Percentiles rank a stretch among this genome's conserved stretches.
phyloP scores from a whole-genome alignment of 2,329 filamentous ascomycete species.

The Colletotrichum filicis region DNA sequence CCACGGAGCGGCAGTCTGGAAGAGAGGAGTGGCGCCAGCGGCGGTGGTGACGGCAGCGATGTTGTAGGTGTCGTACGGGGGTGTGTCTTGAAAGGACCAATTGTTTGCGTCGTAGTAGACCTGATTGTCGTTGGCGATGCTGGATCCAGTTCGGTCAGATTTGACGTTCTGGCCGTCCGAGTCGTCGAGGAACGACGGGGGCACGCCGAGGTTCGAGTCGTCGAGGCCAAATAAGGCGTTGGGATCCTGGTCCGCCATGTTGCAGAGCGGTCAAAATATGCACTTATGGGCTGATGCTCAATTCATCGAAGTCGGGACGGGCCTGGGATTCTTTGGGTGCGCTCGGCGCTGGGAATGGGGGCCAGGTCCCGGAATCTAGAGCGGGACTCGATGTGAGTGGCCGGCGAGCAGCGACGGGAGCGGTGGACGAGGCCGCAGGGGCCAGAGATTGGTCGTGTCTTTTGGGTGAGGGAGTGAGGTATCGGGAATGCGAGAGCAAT shows the following conservation, averaged over 20 bases:
- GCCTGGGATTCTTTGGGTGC: background rate
- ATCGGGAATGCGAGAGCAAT: slow-evolving; percentile 8
- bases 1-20: slow-evolving; percentile 47
- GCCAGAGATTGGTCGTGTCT: background rate
- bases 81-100: slow-evolving; percentile 61
- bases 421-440: slow-evolving; percentile 13
- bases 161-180: slow-evolving; percentile 36
- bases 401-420: slow-evolving; percentile 20
- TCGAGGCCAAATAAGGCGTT: slow-evolving; percentile 58
- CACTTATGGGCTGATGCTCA: slow-evolving; percentile 39
- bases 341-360: background rate
- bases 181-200: slow-evolving; percentile 47
- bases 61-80: slow-evolving; percentile 59
- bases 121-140: slow-evolving; percentile 40
- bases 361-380: slow-evolving; percentile 19
- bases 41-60: slow-evolving; percentile 47
- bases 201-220: slow-evolving; percentile 48
- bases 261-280: slow-evolving; percentile 35
- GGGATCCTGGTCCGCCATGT: slow-evolving; percentile 54
- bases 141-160: slow-evolving; percentile 33
- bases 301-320: slow-evolving; percentile 31
- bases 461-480: background rate
- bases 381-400: slow-evolving; percentile 27
- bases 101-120: slow-evolving; percentile 48
- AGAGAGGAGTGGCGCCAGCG: slow-evolving; percentile 43